phyloP scores from a whole-genome alignment of 2,329 filamentous ascomycete species.

The Coccinonectria pachysandricola region DNA sequence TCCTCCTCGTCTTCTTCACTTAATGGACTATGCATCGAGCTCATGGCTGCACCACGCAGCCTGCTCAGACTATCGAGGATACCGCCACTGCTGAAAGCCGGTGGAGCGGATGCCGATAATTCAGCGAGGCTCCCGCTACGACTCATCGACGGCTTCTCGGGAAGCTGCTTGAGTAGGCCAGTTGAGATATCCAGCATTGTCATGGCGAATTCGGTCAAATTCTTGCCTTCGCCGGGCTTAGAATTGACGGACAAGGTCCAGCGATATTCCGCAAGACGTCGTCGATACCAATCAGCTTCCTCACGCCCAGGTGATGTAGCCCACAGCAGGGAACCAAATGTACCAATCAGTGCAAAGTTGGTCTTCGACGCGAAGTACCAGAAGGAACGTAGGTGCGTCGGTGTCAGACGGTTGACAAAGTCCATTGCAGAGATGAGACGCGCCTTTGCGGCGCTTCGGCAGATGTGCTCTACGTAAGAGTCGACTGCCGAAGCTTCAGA shows the following conservation, averaged over 20 bases:
- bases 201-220: conserved; percentile 61
- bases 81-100: conserved; percentile 23
- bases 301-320: conserved; percentile 79
- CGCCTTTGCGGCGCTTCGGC: conserved; percentile 86
- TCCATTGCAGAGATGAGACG: conserved; percentile 94
- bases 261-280: conserved; percentile 76
- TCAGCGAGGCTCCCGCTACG: conserved; percentile 41
- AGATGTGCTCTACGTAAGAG: conserved; percentile 81
- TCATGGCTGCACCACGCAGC: conserved; percentile 36
- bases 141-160: conserved; percentile 59
- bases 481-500: conserved; percentile 42
- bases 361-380: conserved; percentile 86
- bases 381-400: conserved; percentile 77
- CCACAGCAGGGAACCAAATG: conserved; percentile 83
- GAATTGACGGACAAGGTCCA: conserved; percentile 88
- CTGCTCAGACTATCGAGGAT: conserved; percentile 33
- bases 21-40: conserved; percentile 40
- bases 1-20: conserved; percentile 37
- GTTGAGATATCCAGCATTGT: conserved; percentile 66
- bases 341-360: conserved; percentile 91
- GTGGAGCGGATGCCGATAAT: conserved; percentile 27
- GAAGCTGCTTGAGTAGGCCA: conserved; percentile 56
- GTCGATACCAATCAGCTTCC: conserved; percentile 86
- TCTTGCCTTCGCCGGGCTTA: conserved; percentile 52
- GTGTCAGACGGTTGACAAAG: conserved; percentile 86